A percentile compares a stretch with the other conserved stretches of the same genome.
Evolutionary conservation across 2,329 filamentous ascomycete species (phyloP).

Genomic region (Coniochaeta sp.): DNA sequence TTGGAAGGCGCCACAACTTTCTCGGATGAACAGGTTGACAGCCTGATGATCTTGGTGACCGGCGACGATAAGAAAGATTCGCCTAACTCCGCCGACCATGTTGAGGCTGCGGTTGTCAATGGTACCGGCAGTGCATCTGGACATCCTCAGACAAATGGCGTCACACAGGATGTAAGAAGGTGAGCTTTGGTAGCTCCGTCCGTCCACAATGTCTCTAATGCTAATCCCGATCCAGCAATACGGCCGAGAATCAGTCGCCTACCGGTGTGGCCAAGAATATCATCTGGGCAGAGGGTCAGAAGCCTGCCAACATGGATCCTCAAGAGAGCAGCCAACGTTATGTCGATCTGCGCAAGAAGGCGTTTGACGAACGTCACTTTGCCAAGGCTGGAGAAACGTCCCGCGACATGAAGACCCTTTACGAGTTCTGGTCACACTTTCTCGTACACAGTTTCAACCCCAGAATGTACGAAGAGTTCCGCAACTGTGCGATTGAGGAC

Average conservation of each 20-base stretch:
- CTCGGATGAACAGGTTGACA: constrained; percentile 21
- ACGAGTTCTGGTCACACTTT: constrained; percentile 70
- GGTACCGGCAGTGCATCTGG: not conserved
- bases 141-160: not conserved
- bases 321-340: constrained; percentile 12
- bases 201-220: not conserved
- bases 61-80: constrained; percentile 9
- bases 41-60: constrained; percentile 17
- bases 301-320: constrained; percentile 1
- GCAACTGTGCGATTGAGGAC: constrained; percentile 58
- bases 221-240: not conserved
- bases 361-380: constrained; percentile 27
- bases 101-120: constrained; percentile 2
- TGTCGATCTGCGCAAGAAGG: constrained; percentile 28
- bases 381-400: constrained; percentile 30
- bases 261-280: constrained; percentile 4
- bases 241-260: not conserved
- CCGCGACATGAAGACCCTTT: constrained; percentile 57
- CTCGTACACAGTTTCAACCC: constrained; percentile 67
- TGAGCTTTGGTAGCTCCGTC: not conserved
- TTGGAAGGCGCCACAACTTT: constrained; percentile 23
- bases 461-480: constrained; percentile 70
- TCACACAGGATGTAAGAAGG: not conserved
- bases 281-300: constrained; percentile 11
- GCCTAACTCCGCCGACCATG: not conserved